A percentile compares a stretch with the other conserved stretches of the same genome.
phyloP scores from a whole-genome alignment of 768 basidiomycete species.

The Rhodotorula paludigena region DNA sequence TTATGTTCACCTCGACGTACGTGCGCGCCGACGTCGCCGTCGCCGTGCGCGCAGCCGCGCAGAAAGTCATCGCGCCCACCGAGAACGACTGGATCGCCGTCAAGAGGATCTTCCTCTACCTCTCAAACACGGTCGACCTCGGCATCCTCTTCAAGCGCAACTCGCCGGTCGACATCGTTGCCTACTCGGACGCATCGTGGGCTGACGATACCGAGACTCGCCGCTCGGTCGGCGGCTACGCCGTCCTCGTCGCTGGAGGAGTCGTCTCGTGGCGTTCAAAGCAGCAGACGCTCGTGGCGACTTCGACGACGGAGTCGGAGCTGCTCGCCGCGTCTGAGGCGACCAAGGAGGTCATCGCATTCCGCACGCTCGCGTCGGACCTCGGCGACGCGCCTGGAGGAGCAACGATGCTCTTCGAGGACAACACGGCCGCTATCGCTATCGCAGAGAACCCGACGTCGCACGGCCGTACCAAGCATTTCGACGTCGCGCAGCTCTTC shows the following conservation, averaged over 20 bases:
- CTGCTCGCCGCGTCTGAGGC: constrained; percentile 46
- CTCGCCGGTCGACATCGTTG: not conserved
- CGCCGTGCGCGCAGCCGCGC: not conserved
- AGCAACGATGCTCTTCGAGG: not conserved
- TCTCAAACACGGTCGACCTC: constrained; percentile 22
- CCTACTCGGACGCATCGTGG: not conserved
- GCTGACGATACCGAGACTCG: not conserved
- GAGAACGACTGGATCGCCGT: not conserved
- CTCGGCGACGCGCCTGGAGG: not conserved
- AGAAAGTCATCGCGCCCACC: not conserved
- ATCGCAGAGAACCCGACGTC: not conserved
- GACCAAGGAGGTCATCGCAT: not conserved
- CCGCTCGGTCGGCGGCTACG: not conserved
- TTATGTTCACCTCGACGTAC: not conserved
- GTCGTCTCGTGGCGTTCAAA: constrained; percentile 51
- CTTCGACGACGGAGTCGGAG: constrained; percentile 53
- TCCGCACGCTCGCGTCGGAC: not conserved
- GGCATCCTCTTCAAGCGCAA: not conserved
- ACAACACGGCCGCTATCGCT: not conserved
- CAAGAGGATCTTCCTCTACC: not conserved
- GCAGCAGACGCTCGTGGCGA: constrained; percentile 49
- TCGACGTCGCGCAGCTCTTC: not conserved
- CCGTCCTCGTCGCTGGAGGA: constrained; percentile 41
- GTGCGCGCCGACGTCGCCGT: not conserved
- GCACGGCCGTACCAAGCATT: not conserved